Evolutionary conservation across 305 asterid species (phyloP), one percentile per base, ranked within the genome.

Genomic region (Fraxinus ornus): DNA sequence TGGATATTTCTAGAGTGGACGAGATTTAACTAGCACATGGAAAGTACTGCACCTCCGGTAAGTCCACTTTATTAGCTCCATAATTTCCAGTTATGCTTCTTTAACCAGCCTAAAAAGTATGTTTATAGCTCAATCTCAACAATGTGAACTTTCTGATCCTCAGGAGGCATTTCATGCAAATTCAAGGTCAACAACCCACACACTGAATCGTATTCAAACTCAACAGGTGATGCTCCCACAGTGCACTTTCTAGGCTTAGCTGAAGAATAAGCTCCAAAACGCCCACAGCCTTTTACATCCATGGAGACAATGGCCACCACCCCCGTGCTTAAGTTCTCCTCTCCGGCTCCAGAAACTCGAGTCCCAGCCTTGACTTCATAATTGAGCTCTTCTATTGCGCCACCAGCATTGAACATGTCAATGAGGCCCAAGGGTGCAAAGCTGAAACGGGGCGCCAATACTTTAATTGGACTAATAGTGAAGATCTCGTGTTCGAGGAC

Each of bases 401-500:
- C 94, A 71, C 94, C 93, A 0, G 88, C 90, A 78, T 95, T 95
- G 89, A 86, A 94, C 99, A 95, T 94, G 88, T 93, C 89, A 36
- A 94, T 83, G 55, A 95, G 97, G 37, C 99, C 98, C 0, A 95
- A 47, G 0, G 98, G 98, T 1, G 96, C 97, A 75, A 95, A 93
- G 41, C 83, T 71, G 84, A 88, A 47, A 10, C 88, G 92, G 0
- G 89, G 88, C 1, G 88, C 90, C 83, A 92, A 22, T 4, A 32
- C 86, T 88, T 88, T 89, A 37, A 94, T 76, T 0, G 98, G 98
- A 0, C 96, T 85, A 66, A 95, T 85, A 6, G 97, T 92, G 88
- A 76, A 94, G 36, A 91, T 84, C 82, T 94, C 97, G 8, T 95
- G 97, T 86, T 95, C 96, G 0, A 95, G 88, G 84, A 95, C 93